Conservation (phyloP, 192 early-diverging fungal species). For the Haplosporangium gracile region DNA sequence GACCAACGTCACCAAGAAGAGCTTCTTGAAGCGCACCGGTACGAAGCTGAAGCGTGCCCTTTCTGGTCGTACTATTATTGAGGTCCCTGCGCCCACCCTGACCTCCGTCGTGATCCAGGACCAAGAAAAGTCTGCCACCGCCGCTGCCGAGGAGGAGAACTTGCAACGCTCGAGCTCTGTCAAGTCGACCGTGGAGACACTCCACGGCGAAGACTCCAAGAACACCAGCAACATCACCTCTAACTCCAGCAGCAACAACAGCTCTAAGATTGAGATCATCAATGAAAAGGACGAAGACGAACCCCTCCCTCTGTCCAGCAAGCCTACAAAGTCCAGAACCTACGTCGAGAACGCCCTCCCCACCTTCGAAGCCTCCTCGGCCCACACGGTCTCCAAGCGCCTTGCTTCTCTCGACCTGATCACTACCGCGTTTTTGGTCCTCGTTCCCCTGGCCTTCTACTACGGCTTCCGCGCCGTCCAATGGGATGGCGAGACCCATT, state of each 20-base stretch:
- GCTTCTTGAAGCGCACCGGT: slow-evolving; percentile 36
- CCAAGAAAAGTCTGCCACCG: background rate
- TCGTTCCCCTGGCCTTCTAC: slow-evolving; percentile 29
- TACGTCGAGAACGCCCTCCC: slow-evolving; percentile 32
- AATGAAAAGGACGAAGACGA: background rate
- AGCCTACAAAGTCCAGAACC: slow-evolving; percentile 20
- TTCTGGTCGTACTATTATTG: slow-evolving; percentile 30
- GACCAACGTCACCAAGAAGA: slow-evolving; percentile 22
- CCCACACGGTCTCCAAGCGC: slow-evolving; percentile 17
- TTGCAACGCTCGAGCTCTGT: slow-evolving; percentile 30
- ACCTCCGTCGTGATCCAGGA: background rate
- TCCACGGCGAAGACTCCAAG: background rate
- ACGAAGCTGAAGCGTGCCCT: slow-evolving; percentile 39
- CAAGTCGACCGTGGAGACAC: slow-evolving; percentile 18
- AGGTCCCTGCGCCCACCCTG: background rate
- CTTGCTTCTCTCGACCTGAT: slow-evolving; percentile 31
- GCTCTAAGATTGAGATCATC: background rate
- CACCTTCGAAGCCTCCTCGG: slow-evolving; percentile 33
- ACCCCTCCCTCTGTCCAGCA: background rate
- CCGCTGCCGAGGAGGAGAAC: background rate
- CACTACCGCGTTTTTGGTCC: slow-evolving; percentile 25
- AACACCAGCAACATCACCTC: background rate
- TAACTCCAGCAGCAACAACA: background rate
- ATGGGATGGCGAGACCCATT: slow-evolving; percentile 25
- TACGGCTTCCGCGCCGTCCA: slow-evolving; percentile 32